Conservation (phyloP, 306 rosid genomes). For the Pterocarpus macrocarpus region DNA sequence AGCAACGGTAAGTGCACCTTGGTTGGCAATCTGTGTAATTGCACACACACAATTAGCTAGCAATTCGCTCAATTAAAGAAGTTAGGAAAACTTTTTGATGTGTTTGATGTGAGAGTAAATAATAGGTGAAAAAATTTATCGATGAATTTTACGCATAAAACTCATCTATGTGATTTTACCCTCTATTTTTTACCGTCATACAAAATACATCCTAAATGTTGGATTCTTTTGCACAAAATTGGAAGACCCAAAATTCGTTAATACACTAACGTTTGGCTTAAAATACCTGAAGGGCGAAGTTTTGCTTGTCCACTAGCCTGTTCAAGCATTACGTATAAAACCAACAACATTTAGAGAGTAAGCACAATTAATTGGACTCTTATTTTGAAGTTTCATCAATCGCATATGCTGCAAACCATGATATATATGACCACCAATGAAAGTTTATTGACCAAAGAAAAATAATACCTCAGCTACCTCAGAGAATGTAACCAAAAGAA, state of each 20-base stretch:
- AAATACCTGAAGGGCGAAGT: conserved; percentile 71
- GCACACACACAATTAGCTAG: too few relatives aligned
- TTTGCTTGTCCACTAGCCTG: conserved; percentile 60
- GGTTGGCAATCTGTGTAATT: conserved; percentile 65
- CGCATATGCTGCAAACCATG: not conserved
- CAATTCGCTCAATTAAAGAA: too few relatives aligned
- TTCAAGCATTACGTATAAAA: not conserved
- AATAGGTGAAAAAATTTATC: too few relatives aligned
- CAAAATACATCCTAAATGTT: too few relatives aligned
- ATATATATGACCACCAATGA: not conserved
- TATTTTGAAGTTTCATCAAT: not conserved
- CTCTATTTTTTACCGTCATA: too few relatives aligned
- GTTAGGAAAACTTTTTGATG: too few relatives aligned
- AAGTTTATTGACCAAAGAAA: not conserved
- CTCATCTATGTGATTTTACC: too few relatives aligned
- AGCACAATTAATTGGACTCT: conserved; percentile 21
- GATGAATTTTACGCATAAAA: too few relatives aligned
- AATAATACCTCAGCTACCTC: conserved; percentile 62
- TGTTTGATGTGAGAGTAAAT: too few relatives aligned
- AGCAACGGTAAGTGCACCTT: conserved; percentile 77
- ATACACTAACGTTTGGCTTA: not conserved
- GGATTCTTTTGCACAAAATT: not conserved
- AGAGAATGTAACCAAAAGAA: conserved; percentile 70
- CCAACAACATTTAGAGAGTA: not conserved
- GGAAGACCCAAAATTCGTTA: not conserved